Evolutionary conservation across 2,329 filamentous ascomycete genomes (phyloP), one percentile per base, ranked within the genome.

Genomic region (Alternaria ventricosa): DNA sequence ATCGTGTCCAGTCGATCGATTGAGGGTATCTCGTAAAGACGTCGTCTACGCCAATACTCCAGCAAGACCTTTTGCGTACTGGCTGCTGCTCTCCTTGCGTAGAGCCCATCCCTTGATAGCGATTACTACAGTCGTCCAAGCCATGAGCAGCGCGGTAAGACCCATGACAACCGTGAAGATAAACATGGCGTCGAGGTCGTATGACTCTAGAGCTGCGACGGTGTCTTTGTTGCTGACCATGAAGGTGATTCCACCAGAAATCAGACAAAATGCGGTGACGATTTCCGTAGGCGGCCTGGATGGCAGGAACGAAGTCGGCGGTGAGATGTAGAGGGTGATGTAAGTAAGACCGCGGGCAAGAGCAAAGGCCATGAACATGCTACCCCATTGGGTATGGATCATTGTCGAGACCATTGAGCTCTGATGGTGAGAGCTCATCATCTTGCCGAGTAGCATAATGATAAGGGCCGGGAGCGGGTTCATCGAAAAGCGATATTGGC

Each of bases 341-440:
- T 97, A 98, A 7, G 94, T 97, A 60, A 92, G 82, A 2, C 86
- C 89, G 50, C 95, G 89, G 23, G 93, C 90, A 61, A 96, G 85
- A 0, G 94, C 90, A 58, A 93, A 94, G 25, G 90, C 93, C 50
- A 92, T 87, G 57, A 98, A 86, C 69, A 98, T 86, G 73, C 89
- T 89, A 25, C 95, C 95, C 95, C 95, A 98, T 80, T 97, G 94
- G 76, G 90, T 90, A 82, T 98, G 95, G 53, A 98, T 87, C 92
- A 96, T 97, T 70, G 89, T 92, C 10, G 93, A 95, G 50, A 94
- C 86, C 90, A 93, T 93, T 63, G 89, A 92, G 27, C 84, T 79
- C 78, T 97, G 94, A 63, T 95, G 92, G 80, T 98, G 95, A 25
- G 92, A 93, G 75, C 91, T 91, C 95, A 98, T 98, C 92, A 97